Evolutionary conservation across 805 yeast species (phyloP).

Genomic region (Aciculoconidium aculeatum): DNA sequence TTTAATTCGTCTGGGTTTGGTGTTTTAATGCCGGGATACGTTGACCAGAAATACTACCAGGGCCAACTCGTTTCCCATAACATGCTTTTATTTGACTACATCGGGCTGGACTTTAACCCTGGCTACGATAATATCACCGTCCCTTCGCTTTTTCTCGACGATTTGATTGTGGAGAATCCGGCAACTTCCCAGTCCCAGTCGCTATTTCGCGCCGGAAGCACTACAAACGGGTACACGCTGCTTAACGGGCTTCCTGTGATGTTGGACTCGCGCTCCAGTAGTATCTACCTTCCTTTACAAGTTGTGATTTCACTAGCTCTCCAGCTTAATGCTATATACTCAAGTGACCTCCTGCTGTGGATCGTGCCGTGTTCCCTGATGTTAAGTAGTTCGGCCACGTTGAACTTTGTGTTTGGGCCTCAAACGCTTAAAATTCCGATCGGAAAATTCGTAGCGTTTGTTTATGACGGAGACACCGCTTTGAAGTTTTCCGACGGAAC

Average conservation of each 20-base stretch:
- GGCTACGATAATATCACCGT: slow-evolving; percentile 10
- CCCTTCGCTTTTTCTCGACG: slow-evolving; percentile 28
- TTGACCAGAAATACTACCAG: slow-evolving; percentile 39
- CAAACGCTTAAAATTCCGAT: slow-evolving; percentile 47
- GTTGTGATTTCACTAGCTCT: slow-evolving; percentile 57
- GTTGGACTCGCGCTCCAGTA: slow-evolving; percentile 50
- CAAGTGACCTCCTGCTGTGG: slow-evolving; percentile 46
- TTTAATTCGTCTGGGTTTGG: slow-evolving; percentile 16
- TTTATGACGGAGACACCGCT: slow-evolving; percentile 25
- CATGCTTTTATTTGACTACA: slow-evolving; percentile 35
- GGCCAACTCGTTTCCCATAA: slow-evolving; percentile 48
- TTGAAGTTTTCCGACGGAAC: slow-evolving; percentile 50
- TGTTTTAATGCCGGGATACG: slow-evolving; percentile 51
- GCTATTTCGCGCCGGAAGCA: slow-evolving; percentile 15
- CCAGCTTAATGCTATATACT: slow-evolving; percentile 63
- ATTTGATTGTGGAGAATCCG: slow-evolving; percentile 20
- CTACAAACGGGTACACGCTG: not conserved
- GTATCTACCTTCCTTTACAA: slow-evolving; percentile 49
- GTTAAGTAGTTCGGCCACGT: slow-evolving; percentile 40
- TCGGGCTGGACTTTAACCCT: slow-evolving; percentile 8
- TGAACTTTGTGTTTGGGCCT: slow-evolving; percentile 51
- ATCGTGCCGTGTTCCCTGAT: slow-evolving; percentile 52
- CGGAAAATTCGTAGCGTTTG: slow-evolving; percentile 37
- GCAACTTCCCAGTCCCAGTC: slow-evolving; percentile 28
- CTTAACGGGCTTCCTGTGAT: slow-evolving; percentile 43